Evolutionary conservation across 345 rosid species (phyloP), one percentile per base, ranked within the genome.

Genomic region (Citrus mangshanensis): DNA sequence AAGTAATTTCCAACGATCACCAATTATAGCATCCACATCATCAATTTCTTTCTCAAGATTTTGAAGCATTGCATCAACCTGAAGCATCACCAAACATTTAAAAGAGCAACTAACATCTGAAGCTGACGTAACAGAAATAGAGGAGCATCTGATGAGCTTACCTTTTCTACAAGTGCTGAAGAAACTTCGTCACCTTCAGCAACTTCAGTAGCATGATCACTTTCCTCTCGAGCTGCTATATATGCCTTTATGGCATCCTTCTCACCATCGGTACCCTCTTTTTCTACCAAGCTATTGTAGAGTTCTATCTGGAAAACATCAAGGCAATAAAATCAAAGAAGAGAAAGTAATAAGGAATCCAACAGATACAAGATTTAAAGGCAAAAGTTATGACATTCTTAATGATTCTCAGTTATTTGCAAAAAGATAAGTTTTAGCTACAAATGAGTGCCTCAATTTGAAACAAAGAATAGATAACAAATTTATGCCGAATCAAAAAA

Each of bases 1-100:
- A 62, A 94, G 97, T 75, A 94, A 72, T 81, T 78, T 86, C 95
- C 94, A 94, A 19, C 85, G 87, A 80, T 92, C 93, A 74, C 98
- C 97, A 51, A 94, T 94, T 84, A 81, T 85, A 56, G 87, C 88
- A 89, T 94, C 98, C 56, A 92, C 95, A 79, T 83, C 88, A 79
- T 94, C 97, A 79, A 94, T 92, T 87, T 94, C 98, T 77, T 94
- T 92, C 85, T 94, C 97, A 24, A 94, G 95, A 83, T 92, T 91
- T 71, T 92, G 94, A 32, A 94, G 89, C 94, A 94, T 85, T 68
- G 89, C 89, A 83, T 92, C 97, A 84, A 94, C 95, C 97, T 94
- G 82, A 28, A 73, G 54, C 61, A 56, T 22, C 61, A 59, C 4
- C 59, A 75, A 42, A 12, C 55, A 82, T 13, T 46, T 63, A 76